Evolutionary conservation across 2,329 filamentous ascomycete species (phyloP).

Genomic region (Penicillium sp.): DNA sequence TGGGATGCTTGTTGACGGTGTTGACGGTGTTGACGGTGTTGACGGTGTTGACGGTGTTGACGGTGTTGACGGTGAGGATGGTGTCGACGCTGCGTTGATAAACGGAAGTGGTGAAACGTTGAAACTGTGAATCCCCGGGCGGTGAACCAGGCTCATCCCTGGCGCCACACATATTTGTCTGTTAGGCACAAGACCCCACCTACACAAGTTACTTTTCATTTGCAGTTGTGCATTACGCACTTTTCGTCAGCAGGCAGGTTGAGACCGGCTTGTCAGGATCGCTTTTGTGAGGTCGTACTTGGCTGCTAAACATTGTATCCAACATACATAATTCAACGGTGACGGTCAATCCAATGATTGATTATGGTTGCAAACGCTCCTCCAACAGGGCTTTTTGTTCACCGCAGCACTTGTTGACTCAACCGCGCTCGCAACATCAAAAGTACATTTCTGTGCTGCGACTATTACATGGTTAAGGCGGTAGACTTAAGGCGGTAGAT

Average conservation of each 20-base stretch:
- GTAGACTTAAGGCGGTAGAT: too few relatives aligned
- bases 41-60: not conserved
- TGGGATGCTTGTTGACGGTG: conserved; percentile 2
- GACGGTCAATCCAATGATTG: not conserved
- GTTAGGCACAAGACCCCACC: not conserved
- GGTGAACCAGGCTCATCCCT: not conserved
- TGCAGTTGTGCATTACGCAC: not conserved
- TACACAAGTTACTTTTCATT: not conserved
- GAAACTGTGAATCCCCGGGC: not conserved
- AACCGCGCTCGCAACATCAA: not conserved
- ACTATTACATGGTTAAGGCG: too few relatives aligned
- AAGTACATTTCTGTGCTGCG: too few relatives aligned
- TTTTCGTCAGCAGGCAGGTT: conserved; percentile 1
- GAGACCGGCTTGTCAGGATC: not conserved
- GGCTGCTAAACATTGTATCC: too few relatives aligned
- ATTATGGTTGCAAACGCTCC: not conserved
- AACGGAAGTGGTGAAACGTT: conserved; percentile 4
- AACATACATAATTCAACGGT: not conserved
- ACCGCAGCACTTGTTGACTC: not conserved
- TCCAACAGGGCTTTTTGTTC: not conserved
- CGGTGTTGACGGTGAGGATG: not conserved
- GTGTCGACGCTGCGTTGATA: not conserved
- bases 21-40: not conserved
- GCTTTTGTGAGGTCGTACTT: not conserved
- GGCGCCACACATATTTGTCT: not conserved